Percentiles rank a stretch among this genome's conserved stretches.
Conservation (phyloP, 768 basidiomycete genomes). For the Lactarius sanguifluus region DNA sequence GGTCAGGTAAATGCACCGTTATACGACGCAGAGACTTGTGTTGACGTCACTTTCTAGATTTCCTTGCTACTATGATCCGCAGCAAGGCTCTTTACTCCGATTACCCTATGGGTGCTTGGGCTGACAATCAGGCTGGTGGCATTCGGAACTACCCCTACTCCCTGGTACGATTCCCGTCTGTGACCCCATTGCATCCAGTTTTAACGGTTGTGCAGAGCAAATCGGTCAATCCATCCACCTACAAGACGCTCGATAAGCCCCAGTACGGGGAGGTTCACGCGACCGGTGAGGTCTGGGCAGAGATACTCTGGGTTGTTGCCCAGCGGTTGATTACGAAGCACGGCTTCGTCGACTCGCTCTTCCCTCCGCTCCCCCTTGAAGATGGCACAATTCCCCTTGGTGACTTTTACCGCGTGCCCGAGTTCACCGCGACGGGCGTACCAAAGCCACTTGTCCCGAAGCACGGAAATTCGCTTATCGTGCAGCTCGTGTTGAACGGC, state of each 20-base stretch:
- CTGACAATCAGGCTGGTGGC: slow-evolving; percentile 69
- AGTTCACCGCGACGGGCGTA: slow-evolving; percentile 40
- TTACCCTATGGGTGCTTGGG: slow-evolving; percentile 95
- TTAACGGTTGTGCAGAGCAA: slow-evolving; percentile 43
- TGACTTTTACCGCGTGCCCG: slow-evolving; percentile 68
- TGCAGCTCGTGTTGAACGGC: slow-evolving; percentile 82
- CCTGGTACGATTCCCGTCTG: slow-evolving; percentile 37
- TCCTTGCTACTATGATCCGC: slow-evolving; percentile 84
- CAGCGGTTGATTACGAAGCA: slow-evolving; percentile 77
- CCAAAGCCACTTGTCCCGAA: slow-evolving; percentile 73
- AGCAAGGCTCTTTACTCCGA: slow-evolving; percentile 72
- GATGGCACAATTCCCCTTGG: slow-evolving; percentile 64
- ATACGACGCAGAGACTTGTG: neutral
- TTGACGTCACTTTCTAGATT: slow-evolving; percentile 46
- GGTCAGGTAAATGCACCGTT: slow-evolving; percentile 60
- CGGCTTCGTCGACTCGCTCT: slow-evolving; percentile 74
- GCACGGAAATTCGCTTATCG: slow-evolving; percentile 84
- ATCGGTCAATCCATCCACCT: slow-evolving; percentile 82
- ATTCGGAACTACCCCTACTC: slow-evolving; percentile 92
- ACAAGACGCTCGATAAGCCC: slow-evolving; percentile 91
- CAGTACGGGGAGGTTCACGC: slow-evolving; percentile 94
- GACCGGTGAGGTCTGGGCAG: slow-evolving; percentile 94
- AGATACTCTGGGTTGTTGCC: slow-evolving; percentile 81
- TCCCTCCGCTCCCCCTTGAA: slow-evolving; percentile 70
- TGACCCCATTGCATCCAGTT: neutral